Evolutionary conservation across 73 alveolate species (phyloP).

Genomic region (Paramecium sexaurelia): DNA sequence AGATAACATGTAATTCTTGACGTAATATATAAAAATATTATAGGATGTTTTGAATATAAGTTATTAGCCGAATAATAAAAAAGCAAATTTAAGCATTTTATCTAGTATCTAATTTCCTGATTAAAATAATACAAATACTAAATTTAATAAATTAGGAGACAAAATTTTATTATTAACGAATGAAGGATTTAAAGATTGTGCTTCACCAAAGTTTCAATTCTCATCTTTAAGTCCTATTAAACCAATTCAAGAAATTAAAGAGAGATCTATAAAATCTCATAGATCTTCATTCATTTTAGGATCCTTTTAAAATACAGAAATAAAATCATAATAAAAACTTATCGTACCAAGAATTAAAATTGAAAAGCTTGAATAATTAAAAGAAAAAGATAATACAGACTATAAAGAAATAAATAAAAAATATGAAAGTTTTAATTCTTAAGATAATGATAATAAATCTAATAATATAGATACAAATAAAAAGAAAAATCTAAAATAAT

Average conservation of each 20-base stretch:
- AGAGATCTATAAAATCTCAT: neutral
- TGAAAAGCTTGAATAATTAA: neutral
- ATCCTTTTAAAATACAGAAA: neutral
- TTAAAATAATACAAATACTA: neutral
- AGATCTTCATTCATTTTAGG: neutral
- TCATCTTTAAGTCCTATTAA: conserved; percentile 23
- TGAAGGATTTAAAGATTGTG: conserved; percentile 34
- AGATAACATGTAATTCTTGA: conserved; percentile 29
- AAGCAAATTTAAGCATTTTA: neutral
- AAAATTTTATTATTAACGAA: neutral
- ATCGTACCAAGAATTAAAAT: neutral
- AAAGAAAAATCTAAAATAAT: neutral
- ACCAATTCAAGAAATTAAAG: neutral
- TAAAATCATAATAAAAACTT: neutral
- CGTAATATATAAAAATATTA: neutral
- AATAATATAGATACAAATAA: neutral
- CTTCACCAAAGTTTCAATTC: conserved; percentile 38
- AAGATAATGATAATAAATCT: neutral
- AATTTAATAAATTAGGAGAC: neutral
- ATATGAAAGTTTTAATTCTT: neutral
- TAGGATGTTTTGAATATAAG: conserved; percentile 37
- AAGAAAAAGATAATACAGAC: neutral
- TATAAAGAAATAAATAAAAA: neutral
- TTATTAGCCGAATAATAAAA: neutral
- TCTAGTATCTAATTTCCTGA: neutral